These are phyloP conservation scores for Sporothrix globosa DNA, from an alignment of 2,329 filamentous ascomycete genomes.

Conservation along the genomic window DNA sequence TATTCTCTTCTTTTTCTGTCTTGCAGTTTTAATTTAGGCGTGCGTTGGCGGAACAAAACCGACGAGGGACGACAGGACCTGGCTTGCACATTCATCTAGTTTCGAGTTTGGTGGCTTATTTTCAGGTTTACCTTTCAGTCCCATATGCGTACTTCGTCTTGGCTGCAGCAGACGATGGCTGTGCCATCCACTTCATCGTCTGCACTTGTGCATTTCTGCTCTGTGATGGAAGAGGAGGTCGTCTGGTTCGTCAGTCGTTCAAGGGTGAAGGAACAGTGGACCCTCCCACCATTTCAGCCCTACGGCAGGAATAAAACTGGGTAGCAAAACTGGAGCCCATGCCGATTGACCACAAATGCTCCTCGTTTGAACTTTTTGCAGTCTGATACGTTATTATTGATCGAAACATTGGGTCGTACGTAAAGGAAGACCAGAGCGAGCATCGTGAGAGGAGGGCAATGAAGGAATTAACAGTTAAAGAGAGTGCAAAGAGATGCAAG, in stretches of 20 bases:
- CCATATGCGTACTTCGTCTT: neutral
- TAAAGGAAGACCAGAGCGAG: neutral
- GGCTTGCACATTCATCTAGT: neutral
- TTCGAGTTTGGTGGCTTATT: neutral
- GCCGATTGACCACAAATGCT: neutral
- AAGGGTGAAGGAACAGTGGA: neutral
- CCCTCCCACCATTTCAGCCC: conserved; percentile 20
- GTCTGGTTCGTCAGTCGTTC: neutral
- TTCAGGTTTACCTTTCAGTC: neutral
- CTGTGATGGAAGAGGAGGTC: neutral
- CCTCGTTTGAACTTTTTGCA: neutral
- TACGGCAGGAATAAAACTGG: neutral
- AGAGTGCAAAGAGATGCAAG: no score
- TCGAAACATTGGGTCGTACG: neutral
- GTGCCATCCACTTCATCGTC: neutral
- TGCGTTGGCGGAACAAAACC: neutral
- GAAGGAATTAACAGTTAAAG: neutral
- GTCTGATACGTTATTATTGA: neutral
- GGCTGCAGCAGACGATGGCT: neutral
- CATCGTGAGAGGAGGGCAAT: neutral
- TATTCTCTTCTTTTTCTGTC: neutral
- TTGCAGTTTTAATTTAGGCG: neutral
- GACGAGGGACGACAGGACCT: neutral
- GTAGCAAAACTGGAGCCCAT: neutral
- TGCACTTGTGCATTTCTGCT: neutral